Percentiles rank a stretch among this genome's conserved stretches.
phyloP scores from a whole-genome alignment of 306 rosid genomes.

The Quercus mongolica region DNA sequence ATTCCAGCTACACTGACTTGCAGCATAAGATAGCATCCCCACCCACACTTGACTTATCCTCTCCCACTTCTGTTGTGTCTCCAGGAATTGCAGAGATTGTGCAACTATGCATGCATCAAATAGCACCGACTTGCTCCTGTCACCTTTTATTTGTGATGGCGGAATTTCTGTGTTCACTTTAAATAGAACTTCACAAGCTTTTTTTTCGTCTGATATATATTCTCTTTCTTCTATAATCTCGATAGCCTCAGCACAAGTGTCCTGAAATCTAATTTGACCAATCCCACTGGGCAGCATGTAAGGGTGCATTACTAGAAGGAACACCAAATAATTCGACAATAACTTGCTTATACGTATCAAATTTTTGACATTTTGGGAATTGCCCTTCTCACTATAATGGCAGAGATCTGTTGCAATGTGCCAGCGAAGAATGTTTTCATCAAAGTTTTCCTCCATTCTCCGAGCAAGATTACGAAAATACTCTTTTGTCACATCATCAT shows the following conservation, averaged over 20 bases:
- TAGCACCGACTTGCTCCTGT: no score
- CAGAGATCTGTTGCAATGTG: constrained; percentile 2
- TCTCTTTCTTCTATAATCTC: not conserved
- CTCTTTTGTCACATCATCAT: no score
- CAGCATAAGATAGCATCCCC: constrained; percentile 24
- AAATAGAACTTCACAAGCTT: not conserved
- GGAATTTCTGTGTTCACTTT: no score
- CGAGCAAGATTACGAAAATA: no score
- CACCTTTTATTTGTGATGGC: no score
- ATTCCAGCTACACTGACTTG: constrained; percentile 7
- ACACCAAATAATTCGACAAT: constrained; percentile 5
- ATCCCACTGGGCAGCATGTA: not conserved
- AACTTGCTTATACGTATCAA: not conserved
- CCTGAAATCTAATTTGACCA: no score
- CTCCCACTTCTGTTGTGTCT: constrained; percentile 5
- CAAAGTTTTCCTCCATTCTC: not conserved
- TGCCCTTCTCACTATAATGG: not conserved
- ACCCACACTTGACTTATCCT: constrained; percentile 20
- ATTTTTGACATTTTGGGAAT: not conserved
- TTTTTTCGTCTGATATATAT: not conserved
- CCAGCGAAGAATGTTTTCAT: constrained; percentile 5
- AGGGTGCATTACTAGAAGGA: not conserved
- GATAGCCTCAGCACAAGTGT: no score
- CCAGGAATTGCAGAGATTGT: not conserved
- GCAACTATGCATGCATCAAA: not conserved